A percentile compares a stretch with the other conserved stretches of the same genome.
Conservation (phyloP, 2,329 filamentous ascomycete genomes). For the Cercospora nicotianae region DNA sequence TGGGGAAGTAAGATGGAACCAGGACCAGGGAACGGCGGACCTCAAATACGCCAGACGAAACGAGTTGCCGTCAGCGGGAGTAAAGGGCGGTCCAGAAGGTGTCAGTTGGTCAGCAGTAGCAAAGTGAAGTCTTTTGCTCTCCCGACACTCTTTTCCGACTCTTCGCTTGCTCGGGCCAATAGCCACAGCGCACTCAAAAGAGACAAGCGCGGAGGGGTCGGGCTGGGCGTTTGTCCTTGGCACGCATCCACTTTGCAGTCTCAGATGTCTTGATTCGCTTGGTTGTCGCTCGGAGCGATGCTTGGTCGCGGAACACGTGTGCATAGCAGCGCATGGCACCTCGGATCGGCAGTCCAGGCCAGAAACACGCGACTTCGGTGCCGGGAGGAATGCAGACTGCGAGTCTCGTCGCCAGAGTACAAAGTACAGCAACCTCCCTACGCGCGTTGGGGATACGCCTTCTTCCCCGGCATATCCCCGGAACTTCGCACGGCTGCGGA, state of each 20-base stretch:
- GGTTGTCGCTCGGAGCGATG: neutral
- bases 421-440: neutral
- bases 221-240: neutral
- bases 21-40: neutral
- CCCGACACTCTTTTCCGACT: neutral
- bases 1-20: neutral
- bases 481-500: neutral
- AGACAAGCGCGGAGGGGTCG: neutral
- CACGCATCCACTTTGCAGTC: neutral
- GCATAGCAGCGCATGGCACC: slow-evolving; percentile 6
- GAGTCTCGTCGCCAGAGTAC: neutral
- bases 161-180: neutral
- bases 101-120: neutral
- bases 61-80: neutral
- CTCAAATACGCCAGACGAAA: neutral
- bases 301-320: neutral
- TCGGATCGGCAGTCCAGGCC: neutral
- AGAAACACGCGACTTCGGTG: neutral
- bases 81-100: neutral
- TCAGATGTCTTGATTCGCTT: neutral
- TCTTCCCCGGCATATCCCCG: neutral
- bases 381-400: neutral
- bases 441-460: neutral
- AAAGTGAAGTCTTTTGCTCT: neutral
- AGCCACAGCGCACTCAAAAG: neutral